These are phyloP conservation scores for Trichoderma hamatum DNA, from an alignment of 2,329 filamentous ascomycete species.

Conservation along the genomic window DNA sequence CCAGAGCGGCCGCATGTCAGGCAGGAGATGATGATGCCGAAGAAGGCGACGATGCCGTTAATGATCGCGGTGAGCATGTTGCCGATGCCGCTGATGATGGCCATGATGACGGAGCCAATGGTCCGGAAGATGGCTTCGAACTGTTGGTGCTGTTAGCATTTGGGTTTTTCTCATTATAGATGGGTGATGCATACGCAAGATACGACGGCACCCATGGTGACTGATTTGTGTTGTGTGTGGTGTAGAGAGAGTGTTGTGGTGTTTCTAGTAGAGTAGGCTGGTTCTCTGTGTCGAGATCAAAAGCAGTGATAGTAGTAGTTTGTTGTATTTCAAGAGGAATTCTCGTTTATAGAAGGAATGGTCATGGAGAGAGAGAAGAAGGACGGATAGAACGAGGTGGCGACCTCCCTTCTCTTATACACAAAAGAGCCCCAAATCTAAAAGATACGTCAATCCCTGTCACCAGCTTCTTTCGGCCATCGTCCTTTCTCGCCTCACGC, in stretches of 20 bases:
- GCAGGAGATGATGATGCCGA: conserved; percentile 68
- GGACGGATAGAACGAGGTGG: neutral
- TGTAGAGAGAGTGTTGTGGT: neutral
- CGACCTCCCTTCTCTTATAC: conserved; percentile 18
- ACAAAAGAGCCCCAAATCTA: neutral
- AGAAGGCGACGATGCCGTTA: conserved; percentile 65
- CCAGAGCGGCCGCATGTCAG: conserved; percentile 57
- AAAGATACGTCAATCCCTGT: neutral
- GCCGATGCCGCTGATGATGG: conserved; percentile 68
- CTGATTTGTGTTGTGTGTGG: conserved; percentile 19
- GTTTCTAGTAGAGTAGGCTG: neutral
- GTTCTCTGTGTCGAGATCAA: neutral
- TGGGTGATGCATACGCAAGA: conserved; percentile 69
- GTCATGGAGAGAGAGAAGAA: neutral
- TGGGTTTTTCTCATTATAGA: neutral
- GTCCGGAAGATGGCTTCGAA: conserved; percentile 62
- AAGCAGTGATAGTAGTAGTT: neutral
- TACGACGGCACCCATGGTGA: conserved; percentile 76
- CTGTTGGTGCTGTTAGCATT: conserved; percentile 44
- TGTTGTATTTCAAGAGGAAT: neutral
- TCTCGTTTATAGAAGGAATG: neutral
- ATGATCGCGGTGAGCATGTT: conserved; percentile 67
- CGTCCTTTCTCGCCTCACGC: neutral
- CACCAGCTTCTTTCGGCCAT: neutral
- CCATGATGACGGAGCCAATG: conserved; percentile 69